These are phyloP conservation scores for Globisporangium nunn DNA, from an alignment of 352 stramenopile genomes.

Conservation along the genomic window DNA sequence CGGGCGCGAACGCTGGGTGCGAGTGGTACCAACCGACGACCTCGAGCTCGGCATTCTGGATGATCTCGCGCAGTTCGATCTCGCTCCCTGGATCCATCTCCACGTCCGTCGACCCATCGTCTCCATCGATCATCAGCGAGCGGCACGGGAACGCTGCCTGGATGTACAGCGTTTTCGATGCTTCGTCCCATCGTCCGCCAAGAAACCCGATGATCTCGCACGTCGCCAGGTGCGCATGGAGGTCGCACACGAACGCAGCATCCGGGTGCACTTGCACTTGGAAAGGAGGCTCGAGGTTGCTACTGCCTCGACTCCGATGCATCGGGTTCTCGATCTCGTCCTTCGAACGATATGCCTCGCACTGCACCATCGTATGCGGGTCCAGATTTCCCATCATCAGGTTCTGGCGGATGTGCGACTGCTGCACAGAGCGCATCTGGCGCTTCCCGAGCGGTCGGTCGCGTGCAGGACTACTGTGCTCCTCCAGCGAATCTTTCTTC, in stretches of 20 bases:
- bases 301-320: slow-evolving; percentile 34
- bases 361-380: slow-evolving; percentile 85
- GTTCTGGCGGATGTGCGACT: slow-evolving; percentile 76
- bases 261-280: slow-evolving; percentile 86
- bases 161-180: slow-evolving; percentile 83
- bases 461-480: not conserved
- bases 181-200: slow-evolving; percentile 84
- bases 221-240: slow-evolving; percentile 90
- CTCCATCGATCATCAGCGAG: slow-evolving; percentile 81
- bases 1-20: slow-evolving; percentile 89
- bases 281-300: slow-evolving; percentile 72
- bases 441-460: slow-evolving; percentile 39
- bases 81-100: slow-evolving; percentile 93
- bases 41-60: slow-evolving; percentile 81
- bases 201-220: slow-evolving; percentile 95
- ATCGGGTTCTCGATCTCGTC: slow-evolving; percentile 26
- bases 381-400: slow-evolving; percentile 66
- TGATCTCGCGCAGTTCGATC: slow-evolving; percentile 88
- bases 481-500: not conserved
- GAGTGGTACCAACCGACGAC: slow-evolving; percentile 95
- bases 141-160: slow-evolving; percentile 92
- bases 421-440: slow-evolving; percentile 60
- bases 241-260: slow-evolving; percentile 86
- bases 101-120: slow-evolving; percentile 90
- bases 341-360: slow-evolving; percentile 43